These are phyloP conservation scores for Sugiyamaella castrensis DNA, from an alignment of 1,139 yeast genomes.

Conservation along the genomic window DNA sequence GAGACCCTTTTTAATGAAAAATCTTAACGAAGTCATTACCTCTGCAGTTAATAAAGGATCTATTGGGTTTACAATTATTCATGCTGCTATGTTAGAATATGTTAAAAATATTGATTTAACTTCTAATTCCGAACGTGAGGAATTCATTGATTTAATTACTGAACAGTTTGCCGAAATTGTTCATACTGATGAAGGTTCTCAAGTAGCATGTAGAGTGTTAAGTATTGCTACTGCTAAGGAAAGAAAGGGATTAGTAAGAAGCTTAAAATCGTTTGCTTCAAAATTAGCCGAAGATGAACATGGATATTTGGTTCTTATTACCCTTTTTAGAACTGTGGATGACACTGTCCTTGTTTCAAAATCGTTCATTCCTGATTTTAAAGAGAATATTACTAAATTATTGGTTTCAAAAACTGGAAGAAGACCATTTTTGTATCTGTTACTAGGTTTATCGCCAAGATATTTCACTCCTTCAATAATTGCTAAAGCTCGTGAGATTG, in stretches of 20 bases:
- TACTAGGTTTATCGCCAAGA: conserved; percentile 76
- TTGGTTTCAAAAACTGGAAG: conserved; percentile 75
- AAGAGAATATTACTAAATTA: conserved; percentile 55
- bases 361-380: conserved; percentile 61
- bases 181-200: conserved; percentile 91
- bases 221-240: conserved; percentile 90
- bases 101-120: conserved; percentile 55
- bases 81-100: conserved; percentile 93
- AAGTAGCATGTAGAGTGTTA: conserved; percentile 77
- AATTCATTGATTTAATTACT: conserved; percentile 74
- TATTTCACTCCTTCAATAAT: conserved; percentile 73
- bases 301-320: conserved; percentile 78
- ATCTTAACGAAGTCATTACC: conserved; percentile 76
- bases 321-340: conserved; percentile 83
- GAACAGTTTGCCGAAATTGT: conserved; percentile 94
- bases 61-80: conserved; percentile 92
- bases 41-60: conserved; percentile 95
- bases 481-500: conserved; percentile 57
- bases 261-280: conserved; percentile 68
- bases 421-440: conserved; percentile 80
- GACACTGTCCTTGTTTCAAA: conserved; percentile 83
- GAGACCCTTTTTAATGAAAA: conserved; percentile 69
- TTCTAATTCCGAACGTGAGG: conserved; percentile 64
- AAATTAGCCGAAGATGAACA: conserved; percentile 78
- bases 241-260: conserved; percentile 71